Evolutionary conservation across 495 filamentous ascomycete species (phyloP).

Genomic region (Penicillium bovifimosum): DNA sequence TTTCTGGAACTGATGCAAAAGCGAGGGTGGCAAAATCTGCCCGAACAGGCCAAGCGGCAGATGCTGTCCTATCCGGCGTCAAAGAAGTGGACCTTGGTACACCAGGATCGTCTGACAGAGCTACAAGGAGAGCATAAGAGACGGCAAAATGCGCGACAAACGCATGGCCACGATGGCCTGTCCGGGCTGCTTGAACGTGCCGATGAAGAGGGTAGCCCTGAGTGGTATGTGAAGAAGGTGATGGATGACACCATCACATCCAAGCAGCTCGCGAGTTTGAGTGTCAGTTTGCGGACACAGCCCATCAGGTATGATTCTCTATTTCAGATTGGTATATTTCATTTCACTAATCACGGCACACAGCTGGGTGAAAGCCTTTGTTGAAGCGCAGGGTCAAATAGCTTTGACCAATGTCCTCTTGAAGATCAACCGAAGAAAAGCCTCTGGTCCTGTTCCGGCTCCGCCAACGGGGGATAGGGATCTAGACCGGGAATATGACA

Average conservation of each 20-base stretch:
- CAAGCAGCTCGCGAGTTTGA: slow-evolving; percentile 85
- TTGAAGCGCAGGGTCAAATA: slow-evolving; percentile 95
- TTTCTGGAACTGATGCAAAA: slow-evolving; percentile 95
- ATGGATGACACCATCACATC: slow-evolving; percentile 92
- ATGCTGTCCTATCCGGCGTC: slow-evolving; percentile 89
- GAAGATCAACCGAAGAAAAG: slow-evolving; percentile 86
- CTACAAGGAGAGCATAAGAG: slow-evolving; percentile 92
- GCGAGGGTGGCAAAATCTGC: slow-evolving; percentile 91
- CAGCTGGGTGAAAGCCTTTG: slow-evolving; percentile 90
- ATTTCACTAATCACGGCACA: slow-evolving; percentile 5
- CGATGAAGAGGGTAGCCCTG: slow-evolving; percentile 91
- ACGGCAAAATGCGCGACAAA: slow-evolving; percentile 60
- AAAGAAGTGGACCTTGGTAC: slow-evolving; percentile 97
- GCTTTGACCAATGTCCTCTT: slow-evolving; percentile 88
- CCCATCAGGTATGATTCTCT: slow-evolving; percentile 62
- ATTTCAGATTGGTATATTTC: background rate
- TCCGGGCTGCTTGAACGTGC: slow-evolving; percentile 64
- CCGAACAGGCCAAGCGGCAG: slow-evolving; percentile 90
- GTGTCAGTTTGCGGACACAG: slow-evolving; percentile 90
- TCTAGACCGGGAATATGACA: slow-evolving; percentile 92
- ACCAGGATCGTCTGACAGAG: slow-evolving; percentile 91
- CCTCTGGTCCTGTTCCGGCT: slow-evolving; percentile 62
- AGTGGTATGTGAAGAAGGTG: slow-evolving; percentile 97
- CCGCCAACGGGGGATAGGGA: slow-evolving; percentile 72
- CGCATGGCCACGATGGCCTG: slow-evolving; percentile 55